Base-by-base conservation (phyloP, 2,329 filamentous ascomycete genomes). In the Sporothrix pallida region DNA sequence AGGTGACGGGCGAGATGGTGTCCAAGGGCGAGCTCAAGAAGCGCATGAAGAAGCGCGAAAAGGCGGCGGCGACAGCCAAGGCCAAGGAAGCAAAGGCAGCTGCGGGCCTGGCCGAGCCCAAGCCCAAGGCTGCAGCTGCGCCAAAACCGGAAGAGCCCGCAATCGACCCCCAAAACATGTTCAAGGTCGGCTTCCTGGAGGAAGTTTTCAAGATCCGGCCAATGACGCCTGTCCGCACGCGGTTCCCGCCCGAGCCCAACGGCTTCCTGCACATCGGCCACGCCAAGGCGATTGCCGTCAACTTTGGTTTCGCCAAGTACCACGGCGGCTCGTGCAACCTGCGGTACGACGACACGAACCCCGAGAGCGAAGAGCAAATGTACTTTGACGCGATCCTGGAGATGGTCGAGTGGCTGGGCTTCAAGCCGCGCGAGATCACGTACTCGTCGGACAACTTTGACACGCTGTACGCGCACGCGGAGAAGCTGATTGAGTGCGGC, bases 241-340 rank as follows among this genome's bases (percentile, higher is more conserved):
- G 92, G 77, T 95, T 95, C 80, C 93, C 93, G 1, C 93, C 93
- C 23, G 93, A 95, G 83, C 96, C 96, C 67, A 98, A 98, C 81
- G 96, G 95, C 72, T 98, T 92, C 81, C 88, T 98, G 10, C 95
- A 98, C 80, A 92, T 98, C 78, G 95, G 95, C 23, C 96, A 98
- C 81, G 93, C 92, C 77, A 98, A 98, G 84, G 95, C 96, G 26
- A 98, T 98, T 81, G 92, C 94, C 0, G 90, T 98, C 82, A 98
- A 98, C 83, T 98, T 98, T 83, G 95, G 95, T 7, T 98, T 98
- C 81, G 95, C 96, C 15, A 90, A 89, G 79, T 90, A 91, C 79
- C 93, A 97, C 80, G 92, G 92, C 50, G 95, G 95, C 70, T 20
- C 13, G 48, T 72, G 70, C 8, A 87, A 75, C 56, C 74, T 77